phyloP scores from a whole-genome alignment of 495 filamentous ascomycete genomes.

The Trichocladium antarcticum region DNA sequence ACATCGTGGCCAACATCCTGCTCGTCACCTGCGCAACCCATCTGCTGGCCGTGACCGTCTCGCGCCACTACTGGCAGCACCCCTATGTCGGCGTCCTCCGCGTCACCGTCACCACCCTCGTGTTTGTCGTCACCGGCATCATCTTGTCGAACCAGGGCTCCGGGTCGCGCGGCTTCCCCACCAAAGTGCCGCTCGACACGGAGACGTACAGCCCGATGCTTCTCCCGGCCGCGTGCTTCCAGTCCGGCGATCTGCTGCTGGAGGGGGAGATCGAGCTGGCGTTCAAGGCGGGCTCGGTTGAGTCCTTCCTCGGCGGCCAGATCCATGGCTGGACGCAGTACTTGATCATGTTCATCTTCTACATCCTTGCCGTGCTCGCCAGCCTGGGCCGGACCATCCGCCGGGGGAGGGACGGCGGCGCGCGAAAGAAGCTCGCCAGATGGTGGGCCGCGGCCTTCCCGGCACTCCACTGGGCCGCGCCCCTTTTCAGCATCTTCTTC shows the following conservation, averaged over 20 bases:
- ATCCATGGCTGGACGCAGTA: conserved; percentile 26
- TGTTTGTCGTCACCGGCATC: conserved; percentile 23
- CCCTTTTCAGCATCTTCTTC: conserved; percentile 15
- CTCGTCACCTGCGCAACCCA: conserved; percentile 34
- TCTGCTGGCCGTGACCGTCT: conserved; percentile 27
- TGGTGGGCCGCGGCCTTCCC: no score
- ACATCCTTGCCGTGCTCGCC: conserved; percentile 17
- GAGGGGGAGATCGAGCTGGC: conserved; percentile 4
- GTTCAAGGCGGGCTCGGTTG: conserved; percentile 8
- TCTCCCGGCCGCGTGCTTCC: conserved; percentile 27
- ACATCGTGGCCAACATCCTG: conserved; percentile 32
- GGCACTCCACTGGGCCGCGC: neutral
- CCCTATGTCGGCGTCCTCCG: conserved; percentile 20
- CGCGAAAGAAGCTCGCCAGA: conserved; percentile 1
- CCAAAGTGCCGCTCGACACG: conserved; percentile 11
- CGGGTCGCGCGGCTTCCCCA: conserved; percentile 20
- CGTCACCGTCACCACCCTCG: conserved; percentile 15
- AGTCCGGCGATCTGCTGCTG: conserved; percentile 9
- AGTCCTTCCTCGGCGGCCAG: conserved; percentile 14
- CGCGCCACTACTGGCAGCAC: conserved; percentile 30
- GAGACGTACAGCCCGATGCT: conserved; percentile 20
- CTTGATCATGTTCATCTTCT: conserved; percentile 24
- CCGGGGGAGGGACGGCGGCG: conserved; percentile 13
- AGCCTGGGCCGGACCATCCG: conserved; percentile 18
- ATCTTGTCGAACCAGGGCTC: conserved; percentile 23